These are phyloP conservation scores for Chlorella variabilis DNA, from an alignment of 163 green algal species.

Conservation along the genomic window DNA sequence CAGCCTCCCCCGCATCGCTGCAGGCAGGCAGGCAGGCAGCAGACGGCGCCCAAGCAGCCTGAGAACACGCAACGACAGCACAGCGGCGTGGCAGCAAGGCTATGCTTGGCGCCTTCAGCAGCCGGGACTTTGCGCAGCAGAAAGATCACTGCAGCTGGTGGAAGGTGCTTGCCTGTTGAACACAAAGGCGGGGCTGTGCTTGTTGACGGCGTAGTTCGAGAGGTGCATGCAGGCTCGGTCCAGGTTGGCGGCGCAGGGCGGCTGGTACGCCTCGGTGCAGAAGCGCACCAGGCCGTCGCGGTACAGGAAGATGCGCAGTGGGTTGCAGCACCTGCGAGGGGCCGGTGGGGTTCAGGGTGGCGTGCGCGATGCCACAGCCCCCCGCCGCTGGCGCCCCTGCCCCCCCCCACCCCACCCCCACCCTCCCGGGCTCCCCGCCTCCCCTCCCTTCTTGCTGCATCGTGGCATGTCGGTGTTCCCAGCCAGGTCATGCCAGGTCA, in stretches of 20 bases:
- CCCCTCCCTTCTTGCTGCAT: too few relatives aligned
- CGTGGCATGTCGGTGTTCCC: too few relatives aligned
- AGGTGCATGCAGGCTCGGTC: conserved; percentile 60
- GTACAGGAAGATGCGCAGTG: conserved; percentile 75
- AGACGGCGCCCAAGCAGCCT: neutral
- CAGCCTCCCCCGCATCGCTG: conserved; percentile 28
- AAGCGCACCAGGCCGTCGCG: conserved; percentile 72
- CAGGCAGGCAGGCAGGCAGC: neutral
- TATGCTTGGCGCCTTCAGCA: too few relatives aligned
- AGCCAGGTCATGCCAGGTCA: too few relatives aligned
- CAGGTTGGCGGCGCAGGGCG: conserved; percentile 68
- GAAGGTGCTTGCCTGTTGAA: conserved; percentile 46
- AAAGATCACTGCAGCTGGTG: too few relatives aligned
- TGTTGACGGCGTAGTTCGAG: conserved; percentile 80
- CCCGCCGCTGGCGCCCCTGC: neutral
- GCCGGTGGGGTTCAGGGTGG: too few relatives aligned
- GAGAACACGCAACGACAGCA: too few relatives aligned
- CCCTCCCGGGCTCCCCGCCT: too few relatives aligned
- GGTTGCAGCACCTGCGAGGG: conserved; percentile 57
- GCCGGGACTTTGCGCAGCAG: too few relatives aligned
- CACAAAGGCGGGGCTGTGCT: conserved; percentile 71
- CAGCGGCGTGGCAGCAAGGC: too few relatives aligned
- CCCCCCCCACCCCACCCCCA: too few relatives aligned
- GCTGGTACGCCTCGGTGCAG: conserved; percentile 72
- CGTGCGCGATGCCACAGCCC: neutral